phyloP scores from a whole-genome alignment of 1,284 basidiomycete genomes.

The Fistulina hepatica region DNA sequence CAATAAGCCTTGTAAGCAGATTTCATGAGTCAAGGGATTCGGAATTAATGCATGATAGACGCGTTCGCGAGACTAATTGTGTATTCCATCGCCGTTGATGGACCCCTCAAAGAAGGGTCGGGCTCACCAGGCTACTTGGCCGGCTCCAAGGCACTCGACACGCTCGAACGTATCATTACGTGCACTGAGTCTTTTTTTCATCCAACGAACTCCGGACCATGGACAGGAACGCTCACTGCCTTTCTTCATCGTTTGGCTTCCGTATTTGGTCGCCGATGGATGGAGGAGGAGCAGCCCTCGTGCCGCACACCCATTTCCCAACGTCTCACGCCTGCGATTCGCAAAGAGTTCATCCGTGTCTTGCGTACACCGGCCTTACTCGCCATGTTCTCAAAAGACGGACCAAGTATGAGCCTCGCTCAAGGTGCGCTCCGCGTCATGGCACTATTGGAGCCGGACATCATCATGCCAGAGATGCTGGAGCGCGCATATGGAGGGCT shows the following conservation, averaged over 20 bases:
- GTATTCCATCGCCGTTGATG: conserved; percentile 86
- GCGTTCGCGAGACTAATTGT: conserved; percentile 82
- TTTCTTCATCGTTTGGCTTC: conserved; percentile 71
- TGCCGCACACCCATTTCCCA: conserved; percentile 77
- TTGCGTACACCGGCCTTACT: conserved; percentile 85
- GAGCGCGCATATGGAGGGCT: conserved; percentile 88
- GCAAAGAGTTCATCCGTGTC: conserved; percentile 71
- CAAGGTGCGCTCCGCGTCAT: conserved; percentile 65
- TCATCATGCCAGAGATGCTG: conserved; percentile 88
- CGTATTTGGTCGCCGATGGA: conserved; percentile 77
- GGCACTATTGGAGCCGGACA: conserved; percentile 73
- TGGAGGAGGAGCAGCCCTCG: conserved; percentile 68
- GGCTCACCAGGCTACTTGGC: conserved; percentile 55
- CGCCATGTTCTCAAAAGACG: conserved; percentile 92
- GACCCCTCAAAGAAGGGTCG: conserved; percentile 40
- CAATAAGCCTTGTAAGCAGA: conserved; percentile 69
- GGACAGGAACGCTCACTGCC: conserved; percentile 58
- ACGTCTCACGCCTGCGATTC: conserved; percentile 76
- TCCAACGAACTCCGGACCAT: conserved; percentile 69
- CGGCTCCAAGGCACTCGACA: conserved; percentile 85
- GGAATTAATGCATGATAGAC: conserved; percentile 30
- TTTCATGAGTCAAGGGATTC: conserved; percentile 43
- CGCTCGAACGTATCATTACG: conserved; percentile 81
- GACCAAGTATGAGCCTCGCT: conserved; percentile 53
- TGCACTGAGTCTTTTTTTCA: conserved; percentile 93